A percentile compares a stretch with the other conserved stretches of the same genome.
These are phyloP conservation scores for Dothiorella sarmentorum DNA, from an alignment of 2,329 filamentous ascomycete genomes.

Conservation along the genomic window DNA sequence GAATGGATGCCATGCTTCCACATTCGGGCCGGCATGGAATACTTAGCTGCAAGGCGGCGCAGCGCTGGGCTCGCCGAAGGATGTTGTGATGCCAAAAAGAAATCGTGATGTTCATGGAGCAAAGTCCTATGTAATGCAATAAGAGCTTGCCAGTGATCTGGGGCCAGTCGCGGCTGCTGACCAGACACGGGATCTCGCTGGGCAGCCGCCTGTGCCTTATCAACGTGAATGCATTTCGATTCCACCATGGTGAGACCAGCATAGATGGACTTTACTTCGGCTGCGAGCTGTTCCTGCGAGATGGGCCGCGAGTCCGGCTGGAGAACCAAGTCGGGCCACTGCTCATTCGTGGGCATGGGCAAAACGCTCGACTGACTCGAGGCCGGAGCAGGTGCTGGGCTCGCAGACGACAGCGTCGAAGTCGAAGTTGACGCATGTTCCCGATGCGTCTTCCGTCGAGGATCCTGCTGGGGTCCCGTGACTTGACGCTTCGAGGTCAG, in stretches of 20 bases:
- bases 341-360: conserved; percentile 29
- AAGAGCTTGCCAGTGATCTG: conserved; percentile 78
- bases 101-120: conserved; percentile 64
- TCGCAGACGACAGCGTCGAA: conserved; percentile 15
- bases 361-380: conserved; percentile 33
- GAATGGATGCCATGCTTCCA: conserved; percentile 91
- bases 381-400: conserved; percentile 19
- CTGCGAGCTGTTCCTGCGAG: conserved; percentile 72
- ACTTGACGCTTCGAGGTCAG: neutral
- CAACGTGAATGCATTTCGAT: conserved; percentile 79
- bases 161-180: conserved; percentile 43
- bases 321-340: conserved; percentile 42
- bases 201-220: conserved; percentile 57
- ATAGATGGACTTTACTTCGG: conserved; percentile 82
- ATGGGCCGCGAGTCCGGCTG: conserved; percentile 67
- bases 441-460: conserved; percentile 18
- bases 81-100: conserved; percentile 81
- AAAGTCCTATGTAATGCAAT: conserved; percentile 79
- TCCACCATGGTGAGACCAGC: conserved; percentile 83
- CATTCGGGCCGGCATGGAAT: conserved; percentile 89
- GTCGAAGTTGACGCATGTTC: neutral
- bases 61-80: conserved; percentile 70
- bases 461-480: neutral
- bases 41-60: conserved; percentile 68
- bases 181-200: conserved; percentile 50